Evolutionary conservation across 2,329 filamentous ascomycete species (phyloP).

Genomic region (Cyanodermella asteris): DNA sequence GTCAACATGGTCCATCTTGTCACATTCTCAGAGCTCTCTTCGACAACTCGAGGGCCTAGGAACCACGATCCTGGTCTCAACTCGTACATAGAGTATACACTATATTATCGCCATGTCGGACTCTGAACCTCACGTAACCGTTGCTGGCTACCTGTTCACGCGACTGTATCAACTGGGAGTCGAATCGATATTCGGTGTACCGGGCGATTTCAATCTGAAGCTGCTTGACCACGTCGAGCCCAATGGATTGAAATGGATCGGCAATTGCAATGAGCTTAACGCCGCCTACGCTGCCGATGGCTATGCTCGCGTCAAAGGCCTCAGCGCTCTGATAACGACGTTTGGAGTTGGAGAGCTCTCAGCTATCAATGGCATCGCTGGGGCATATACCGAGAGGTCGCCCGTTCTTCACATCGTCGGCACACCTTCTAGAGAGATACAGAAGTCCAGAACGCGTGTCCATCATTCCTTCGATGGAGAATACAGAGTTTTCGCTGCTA

Average conservation of each 20-base stretch:
- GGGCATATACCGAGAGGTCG: constrained; percentile 36
- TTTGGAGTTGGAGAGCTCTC: constrained; percentile 35
- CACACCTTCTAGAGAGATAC: constrained; percentile 25
- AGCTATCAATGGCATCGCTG: constrained; percentile 15
- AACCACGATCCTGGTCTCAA: too few species aligned
- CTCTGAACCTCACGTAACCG: too few species aligned
- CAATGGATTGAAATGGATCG: constrained; percentile 33
- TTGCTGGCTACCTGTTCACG: constrained; percentile 27
- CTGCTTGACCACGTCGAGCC: constrained; percentile 36
- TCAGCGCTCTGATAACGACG: constrained; percentile 31
- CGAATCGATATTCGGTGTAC: constrained; percentile 28
- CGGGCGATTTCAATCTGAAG: constrained; percentile 24
- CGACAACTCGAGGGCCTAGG: too few species aligned
- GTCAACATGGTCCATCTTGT: too few species aligned
- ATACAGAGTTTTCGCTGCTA: constrained; percentile 63
- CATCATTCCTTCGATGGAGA: constrained; percentile 36
- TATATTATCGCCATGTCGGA: too few species aligned
- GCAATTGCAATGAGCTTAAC: constrained; percentile 40
- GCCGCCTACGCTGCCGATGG: constrained; percentile 32
- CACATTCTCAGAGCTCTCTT: too few species aligned
- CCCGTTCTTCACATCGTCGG: constrained; percentile 40
- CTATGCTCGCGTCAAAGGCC: constrained; percentile 32
- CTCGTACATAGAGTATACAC: too few species aligned
- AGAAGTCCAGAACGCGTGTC: constrained; percentile 20
- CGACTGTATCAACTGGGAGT: constrained; percentile 26